Base-by-base conservation (phyloP, 139 green algal genomes). In the Coccomyxa sp. region DNA sequence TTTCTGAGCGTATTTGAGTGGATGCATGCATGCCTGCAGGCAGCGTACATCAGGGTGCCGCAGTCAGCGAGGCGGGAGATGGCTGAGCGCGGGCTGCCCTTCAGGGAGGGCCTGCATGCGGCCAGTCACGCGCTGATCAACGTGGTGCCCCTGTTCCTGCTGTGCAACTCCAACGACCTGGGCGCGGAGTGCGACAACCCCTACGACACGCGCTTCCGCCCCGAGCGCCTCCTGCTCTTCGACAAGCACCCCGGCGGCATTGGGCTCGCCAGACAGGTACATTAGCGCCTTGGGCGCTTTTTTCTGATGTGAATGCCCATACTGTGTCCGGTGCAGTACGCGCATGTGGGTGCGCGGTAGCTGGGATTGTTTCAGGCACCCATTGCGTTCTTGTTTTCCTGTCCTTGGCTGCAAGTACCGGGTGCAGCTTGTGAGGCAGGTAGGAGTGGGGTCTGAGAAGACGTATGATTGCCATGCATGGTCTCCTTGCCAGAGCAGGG, bases 191-290 rank as follows among this genome's bases (percentile, higher is more conserved):
- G 94, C 79, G 92, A 94, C 81, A 93, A 93, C 79, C 91, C 90
- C 0, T 88, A 91, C 73, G 85, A 90, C 77, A 88, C 86, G 7
- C 89, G 94, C 14, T 98, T 91, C 86, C 85, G 87, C 41, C 92
- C 95, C 22, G 92, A 97, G 80, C 87, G 95, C 16, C 69, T 99
- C 40, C 89, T 99, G 41, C 39, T 99, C 55, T 99, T 91, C 80
- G 95, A 99, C 87, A 92, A 89, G 41, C 91, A 98, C 55, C 88
- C 88, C 4, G 95, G 91, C 6, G 95, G 95, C 40, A 93, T 97
- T 36, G 95, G 95, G 34, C 86, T 98, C 55, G 80, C 88, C 0
- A 80, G 77, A 7, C 88, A 92, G 86, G 91, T 94, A 81, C 35
- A 76, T 34, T 18, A 24, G 35, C 31, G 50, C 14, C 14, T 18